phyloP scores from a whole-genome alignment of 371 early-diverging fungal species.

The Mucor lusitanicus region DNA sequence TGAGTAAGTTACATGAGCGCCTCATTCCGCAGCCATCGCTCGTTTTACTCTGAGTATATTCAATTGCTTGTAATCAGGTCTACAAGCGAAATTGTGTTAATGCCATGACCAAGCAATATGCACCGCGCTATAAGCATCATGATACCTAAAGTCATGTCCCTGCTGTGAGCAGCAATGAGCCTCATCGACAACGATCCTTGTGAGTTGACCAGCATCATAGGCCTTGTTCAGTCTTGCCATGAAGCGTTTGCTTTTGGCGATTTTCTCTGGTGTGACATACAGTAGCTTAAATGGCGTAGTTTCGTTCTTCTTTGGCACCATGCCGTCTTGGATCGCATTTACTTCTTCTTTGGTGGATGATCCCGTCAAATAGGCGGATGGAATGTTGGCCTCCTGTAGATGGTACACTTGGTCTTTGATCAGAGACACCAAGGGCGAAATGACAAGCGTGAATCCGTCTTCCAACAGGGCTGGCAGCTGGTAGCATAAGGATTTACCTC shows the following conservation, averaged over 20 bases:
- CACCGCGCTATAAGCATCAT: not conserved
- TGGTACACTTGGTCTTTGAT: constrained; percentile 86
- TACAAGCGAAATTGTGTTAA: not conserved
- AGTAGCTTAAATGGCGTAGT: constrained; percentile 54
- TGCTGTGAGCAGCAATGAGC: constrained; percentile 82
- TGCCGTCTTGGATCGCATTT: constrained; percentile 47
- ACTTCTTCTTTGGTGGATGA: constrained; percentile 58
- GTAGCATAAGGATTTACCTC: constrained; percentile 89
- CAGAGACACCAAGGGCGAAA: constrained; percentile 84
- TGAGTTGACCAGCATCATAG: constrained; percentile 55
- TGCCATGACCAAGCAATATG: not conserved
- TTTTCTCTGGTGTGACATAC: constrained; percentile 92
- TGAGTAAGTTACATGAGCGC: not conserved
- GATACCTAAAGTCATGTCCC: constrained; percentile 85
- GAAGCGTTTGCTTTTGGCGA: constrained; percentile 75
- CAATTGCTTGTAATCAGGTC: constrained; percentile 48
- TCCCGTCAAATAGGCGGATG: constrained; percentile 67
- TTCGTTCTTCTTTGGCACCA: constrained; percentile 33
- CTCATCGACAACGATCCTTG: constrained; percentile 88
- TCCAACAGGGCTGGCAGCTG: constrained; percentile 83
- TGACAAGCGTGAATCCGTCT: constrained; percentile 80
- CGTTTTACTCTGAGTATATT: constrained; percentile 41
- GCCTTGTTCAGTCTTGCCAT: constrained; percentile 68
- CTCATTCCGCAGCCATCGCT: not conserved
- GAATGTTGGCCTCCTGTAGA: constrained; percentile 69